Conservation (phyloP, 495 filamentous ascomycete species). For the Recurvomyces mirabilis region DNA sequence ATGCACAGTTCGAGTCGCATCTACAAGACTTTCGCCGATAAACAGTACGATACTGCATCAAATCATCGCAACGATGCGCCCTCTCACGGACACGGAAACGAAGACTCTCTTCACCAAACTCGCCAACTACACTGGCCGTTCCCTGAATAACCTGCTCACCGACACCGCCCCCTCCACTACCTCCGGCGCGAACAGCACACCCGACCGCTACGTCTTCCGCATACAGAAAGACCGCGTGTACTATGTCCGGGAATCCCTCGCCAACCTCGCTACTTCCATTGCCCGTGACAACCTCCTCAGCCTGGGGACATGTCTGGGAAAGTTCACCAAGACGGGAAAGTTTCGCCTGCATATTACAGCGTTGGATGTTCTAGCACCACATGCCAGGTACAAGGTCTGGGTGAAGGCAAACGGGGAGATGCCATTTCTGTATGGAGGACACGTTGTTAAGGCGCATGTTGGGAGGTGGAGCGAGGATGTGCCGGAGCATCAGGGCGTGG, state of each 20-base stretch:
- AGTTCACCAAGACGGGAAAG: slow-evolving; percentile 88
- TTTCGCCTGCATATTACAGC: slow-evolving; percentile 77
- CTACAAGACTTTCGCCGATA: too few species aligned
- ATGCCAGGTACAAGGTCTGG: slow-evolving; percentile 90
- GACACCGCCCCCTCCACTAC: slow-evolving; percentile 43
- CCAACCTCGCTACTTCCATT: slow-evolving; percentile 79
- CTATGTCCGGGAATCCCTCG: slow-evolving; percentile 75
- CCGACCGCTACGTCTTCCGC: slow-evolving; percentile 76
- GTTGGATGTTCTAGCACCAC: slow-evolving; percentile 71
- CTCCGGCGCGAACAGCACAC: slow-evolving; percentile 36
- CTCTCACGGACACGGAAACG: slow-evolving; percentile 27
- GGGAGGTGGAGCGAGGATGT: slow-evolving; percentile 81
- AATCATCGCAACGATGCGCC: slow-evolving; percentile 20
- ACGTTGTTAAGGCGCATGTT: slow-evolving; percentile 86
- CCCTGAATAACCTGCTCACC: slow-evolving; percentile 69
- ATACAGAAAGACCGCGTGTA: slow-evolving; percentile 70
- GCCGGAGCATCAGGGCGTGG: slow-evolving; percentile 63
- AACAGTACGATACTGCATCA: neutral
- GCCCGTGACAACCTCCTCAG: slow-evolving; percentile 67
- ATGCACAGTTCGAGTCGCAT: too few species aligned
- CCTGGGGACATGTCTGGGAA: slow-evolving; percentile 75
- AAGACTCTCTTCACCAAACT: slow-evolving; percentile 64
- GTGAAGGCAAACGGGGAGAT: slow-evolving; percentile 91
- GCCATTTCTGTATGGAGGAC: slow-evolving; percentile 84
- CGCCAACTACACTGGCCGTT: slow-evolving; percentile 69